Conservation (phyloP, 1,284 basidiomycete genomes). For the Naganishia cerealis region DNA sequence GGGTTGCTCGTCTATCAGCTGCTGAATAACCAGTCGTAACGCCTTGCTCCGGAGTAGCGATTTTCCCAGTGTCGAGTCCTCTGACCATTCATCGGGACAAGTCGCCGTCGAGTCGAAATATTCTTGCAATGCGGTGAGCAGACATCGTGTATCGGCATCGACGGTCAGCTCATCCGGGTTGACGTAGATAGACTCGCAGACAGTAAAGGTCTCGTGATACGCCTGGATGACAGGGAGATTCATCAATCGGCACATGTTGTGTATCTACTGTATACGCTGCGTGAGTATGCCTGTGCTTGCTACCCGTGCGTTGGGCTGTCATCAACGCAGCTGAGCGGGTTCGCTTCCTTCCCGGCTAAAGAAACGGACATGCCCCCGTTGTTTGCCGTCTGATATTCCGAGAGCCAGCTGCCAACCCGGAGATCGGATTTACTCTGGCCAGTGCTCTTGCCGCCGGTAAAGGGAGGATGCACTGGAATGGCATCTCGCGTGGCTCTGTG, state of each 20-base stretch:
- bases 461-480: constrained; percentile 4
- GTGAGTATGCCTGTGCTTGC: not conserved
- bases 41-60: not conserved
- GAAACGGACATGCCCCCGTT: not conserved
- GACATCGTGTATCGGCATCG: constrained; percentile 5
- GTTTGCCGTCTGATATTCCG: not conserved
- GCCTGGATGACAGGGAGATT: not conserved
- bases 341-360: not conserved
- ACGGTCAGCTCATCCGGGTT: constrained; percentile 9
- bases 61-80: not conserved
- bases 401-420: not conserved
- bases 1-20: constrained; percentile 10
- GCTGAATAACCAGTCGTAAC: constrained; percentile 9
- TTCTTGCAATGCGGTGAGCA: not conserved
- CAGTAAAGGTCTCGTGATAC: constrained; percentile 11
- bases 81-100: not conserved
- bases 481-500: not conserved
- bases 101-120: not conserved
- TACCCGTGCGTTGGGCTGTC: too few species aligned
- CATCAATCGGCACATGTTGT: not conserved
- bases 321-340: too few species aligned
- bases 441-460: not conserved
- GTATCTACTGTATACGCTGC: not conserved
- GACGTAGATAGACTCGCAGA: constrained; percentile 25
- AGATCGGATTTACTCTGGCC: not conserved